These are phyloP conservation scores for Amaranthus tricolor DNA, from an alignment of 179 eudicot genomes.

Conservation along the genomic window DNA sequence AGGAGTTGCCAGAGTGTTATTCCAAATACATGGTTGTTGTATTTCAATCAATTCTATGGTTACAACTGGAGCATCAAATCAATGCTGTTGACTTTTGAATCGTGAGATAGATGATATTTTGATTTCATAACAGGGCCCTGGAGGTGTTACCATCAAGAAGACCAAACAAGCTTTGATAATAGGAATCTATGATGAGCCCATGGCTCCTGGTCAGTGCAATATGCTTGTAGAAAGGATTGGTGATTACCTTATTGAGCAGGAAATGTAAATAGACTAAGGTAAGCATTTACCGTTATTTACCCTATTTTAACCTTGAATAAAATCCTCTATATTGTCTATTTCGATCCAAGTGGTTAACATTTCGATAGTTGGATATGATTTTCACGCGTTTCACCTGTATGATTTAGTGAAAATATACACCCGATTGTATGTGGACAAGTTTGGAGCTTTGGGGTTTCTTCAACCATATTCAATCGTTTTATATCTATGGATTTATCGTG, in stretches of 20 bases:
- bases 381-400: no score
- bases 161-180: slow-evolving; percentile 29
- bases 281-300: not conserved
- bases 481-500: not conserved
- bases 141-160: slow-evolving; percentile 39
- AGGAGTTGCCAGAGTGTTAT: not conserved
- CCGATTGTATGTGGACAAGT: not conserved
- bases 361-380: no score
- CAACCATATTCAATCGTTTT: not conserved
- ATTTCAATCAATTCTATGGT: not conserved
- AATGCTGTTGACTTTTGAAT: not conserved
- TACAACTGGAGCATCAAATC: not conserved
- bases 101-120: not conserved
- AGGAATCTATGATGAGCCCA: slow-evolving; percentile 40
- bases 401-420: not conserved
- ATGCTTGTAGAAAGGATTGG: slow-evolving; percentile 40
- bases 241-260: slow-evolving; percentile 44
- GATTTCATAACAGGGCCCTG: slow-evolving; percentile 29
- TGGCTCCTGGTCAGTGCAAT: slow-evolving; percentile 45
- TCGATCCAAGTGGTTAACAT: no score
- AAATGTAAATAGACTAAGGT: slow-evolving; percentile 19
- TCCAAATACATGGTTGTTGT: not conserved
- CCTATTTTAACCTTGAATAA: not conserved
- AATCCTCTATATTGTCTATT: no score
- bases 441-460: not conserved